phyloP scores from a whole-genome alignment of 1,139 yeast genomes.

The Yamadazyma jaroonii region DNA sequence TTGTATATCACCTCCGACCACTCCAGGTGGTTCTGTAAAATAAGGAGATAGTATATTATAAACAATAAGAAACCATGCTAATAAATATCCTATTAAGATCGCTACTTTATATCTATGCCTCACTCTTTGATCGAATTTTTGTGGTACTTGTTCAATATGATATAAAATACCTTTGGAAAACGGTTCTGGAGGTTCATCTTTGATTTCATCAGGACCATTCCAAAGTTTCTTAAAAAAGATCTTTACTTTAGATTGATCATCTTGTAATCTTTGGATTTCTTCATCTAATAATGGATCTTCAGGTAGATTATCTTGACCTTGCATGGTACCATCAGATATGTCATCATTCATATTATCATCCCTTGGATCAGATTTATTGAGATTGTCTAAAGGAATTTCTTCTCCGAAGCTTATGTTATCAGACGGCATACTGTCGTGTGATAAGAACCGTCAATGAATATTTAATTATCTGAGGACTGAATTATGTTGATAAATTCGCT shows the following conservation, averaged over 20 bases:
- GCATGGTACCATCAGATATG: neutral
- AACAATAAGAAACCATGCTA: conserved; percentile 32
- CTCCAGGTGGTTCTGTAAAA: conserved; percentile 31
- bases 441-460: neutral
- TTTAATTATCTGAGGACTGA: no score
- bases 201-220: conserved; percentile 51
- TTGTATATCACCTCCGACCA: conserved; percentile 9
- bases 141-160: conserved; percentile 44
- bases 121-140: conserved; percentile 27
- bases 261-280: conserved; percentile 6
- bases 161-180: conserved; percentile 13
- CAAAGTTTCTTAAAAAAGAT: conserved; percentile 22
- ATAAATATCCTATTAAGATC: conserved; percentile 34
- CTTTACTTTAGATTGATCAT: conserved; percentile 2
- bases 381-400: conserved; percentile 4
- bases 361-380: conserved; percentile 1
- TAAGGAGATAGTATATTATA: conserved; percentile 36
- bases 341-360: neutral
- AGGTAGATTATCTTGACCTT: neutral
- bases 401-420: conserved; percentile 2
- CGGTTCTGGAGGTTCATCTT: conserved; percentile 47
- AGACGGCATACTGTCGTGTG: conserved; percentile 2
- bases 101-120: conserved; percentile 25
- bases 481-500: no score
- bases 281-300: conserved; percentile 9